A percentile compares a stretch with the other conserved stretches of the same genome.
phyloP scores from a whole-genome alignment of 208 protist species.

The Trichomonas vaginalis region DNA sequence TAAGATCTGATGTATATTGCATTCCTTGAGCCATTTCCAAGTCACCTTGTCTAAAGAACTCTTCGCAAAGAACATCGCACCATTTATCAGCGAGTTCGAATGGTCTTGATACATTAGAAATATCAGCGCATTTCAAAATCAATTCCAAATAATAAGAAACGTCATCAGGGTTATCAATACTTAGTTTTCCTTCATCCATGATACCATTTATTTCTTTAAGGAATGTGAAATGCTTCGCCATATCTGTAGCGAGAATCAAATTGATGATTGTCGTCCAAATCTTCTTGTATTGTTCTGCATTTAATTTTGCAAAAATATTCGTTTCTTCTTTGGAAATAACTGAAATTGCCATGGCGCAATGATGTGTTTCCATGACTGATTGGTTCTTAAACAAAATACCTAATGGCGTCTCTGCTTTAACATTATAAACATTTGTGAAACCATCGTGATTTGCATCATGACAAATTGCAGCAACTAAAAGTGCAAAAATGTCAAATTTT shows the following conservation, averaged over 20 bases:
- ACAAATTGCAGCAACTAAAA: conserved; percentile 63
- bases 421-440: conserved; percentile 79
- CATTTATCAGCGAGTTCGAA: neutral
- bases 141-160: neutral
- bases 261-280: conserved; percentile 33
- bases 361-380: conserved; percentile 47
- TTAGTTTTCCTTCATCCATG: neutral
- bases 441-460: conserved; percentile 88
- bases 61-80: neutral
- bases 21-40: neutral
- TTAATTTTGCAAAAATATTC: conserved; percentile 30
- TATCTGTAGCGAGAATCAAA: conserved; percentile 43
- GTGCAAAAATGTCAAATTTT: conserved; percentile 57
- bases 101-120: neutral
- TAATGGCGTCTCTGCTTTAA: conserved; percentile 60
- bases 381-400: conserved; percentile 54
- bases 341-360: conserved; percentile 32
- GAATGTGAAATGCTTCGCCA: conserved; percentile 38
- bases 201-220: neutral
- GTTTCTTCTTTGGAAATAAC: conserved; percentile 24
- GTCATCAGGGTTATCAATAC: neutral
- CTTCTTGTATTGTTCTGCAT: conserved; percentile 28
- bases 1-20: neutral
- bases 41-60: neutral
- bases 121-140: neutral